Evolutionary conservation across 345 rosid species (phyloP).

Genomic region (Acer campestre): DNA sequence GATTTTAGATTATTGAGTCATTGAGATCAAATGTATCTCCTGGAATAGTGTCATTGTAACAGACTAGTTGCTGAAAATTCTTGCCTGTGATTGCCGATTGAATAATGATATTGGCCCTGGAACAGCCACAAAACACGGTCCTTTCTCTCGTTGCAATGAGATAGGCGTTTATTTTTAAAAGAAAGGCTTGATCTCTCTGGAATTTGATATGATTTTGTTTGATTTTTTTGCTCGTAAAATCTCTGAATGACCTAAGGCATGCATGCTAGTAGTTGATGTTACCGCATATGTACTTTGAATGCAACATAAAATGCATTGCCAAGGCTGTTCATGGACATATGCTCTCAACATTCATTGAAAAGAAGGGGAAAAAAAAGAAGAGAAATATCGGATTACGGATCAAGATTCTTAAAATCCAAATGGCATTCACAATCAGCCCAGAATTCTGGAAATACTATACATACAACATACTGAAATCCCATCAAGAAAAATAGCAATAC

Average conservation of each 20-base stretch:
- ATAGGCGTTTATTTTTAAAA: background rate
- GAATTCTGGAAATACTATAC: constrained; percentile 21
- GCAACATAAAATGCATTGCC: background rate
- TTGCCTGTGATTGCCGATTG: background rate
- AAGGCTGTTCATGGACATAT: background rate
- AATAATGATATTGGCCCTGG: background rate
- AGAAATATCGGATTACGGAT: background rate
- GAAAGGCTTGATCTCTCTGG: background rate
- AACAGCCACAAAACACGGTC: background rate
- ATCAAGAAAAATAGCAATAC: background rate
- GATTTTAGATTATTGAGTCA: background rate
- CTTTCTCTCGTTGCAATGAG: background rate
- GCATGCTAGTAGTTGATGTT: background rate
- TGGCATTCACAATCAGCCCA: constrained; percentile 18
- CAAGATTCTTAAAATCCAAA: background rate
- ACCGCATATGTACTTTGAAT: too few species aligned
- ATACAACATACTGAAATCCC: constrained; percentile 23
- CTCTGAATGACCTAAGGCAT: background rate
- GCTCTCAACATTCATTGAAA: background rate
- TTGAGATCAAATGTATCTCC: background rate
- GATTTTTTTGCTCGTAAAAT: background rate
- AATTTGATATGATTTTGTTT: too few species aligned
- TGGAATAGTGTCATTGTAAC: background rate
- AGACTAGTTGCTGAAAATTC: background rate
- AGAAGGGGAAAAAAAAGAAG: background rate